Evolutionary conservation across 495 filamentous ascomycete species (phyloP).

Genomic region (Sordaria brevicollis): DNA sequence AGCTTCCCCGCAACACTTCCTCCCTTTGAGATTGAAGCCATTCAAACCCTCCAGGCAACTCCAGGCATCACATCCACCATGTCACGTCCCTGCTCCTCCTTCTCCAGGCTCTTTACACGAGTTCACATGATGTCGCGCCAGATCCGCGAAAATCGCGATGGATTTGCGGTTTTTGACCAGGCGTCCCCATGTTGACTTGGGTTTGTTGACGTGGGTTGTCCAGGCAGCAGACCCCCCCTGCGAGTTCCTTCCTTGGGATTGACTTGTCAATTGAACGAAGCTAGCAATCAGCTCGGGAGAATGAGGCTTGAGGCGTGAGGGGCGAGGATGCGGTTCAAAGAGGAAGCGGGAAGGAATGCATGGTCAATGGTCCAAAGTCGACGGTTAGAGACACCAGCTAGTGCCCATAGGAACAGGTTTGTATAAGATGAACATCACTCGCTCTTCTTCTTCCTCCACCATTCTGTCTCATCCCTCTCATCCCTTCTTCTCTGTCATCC

Average conservation of each 20-base stretch:
- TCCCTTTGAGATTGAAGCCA: no score
- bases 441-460: background rate
- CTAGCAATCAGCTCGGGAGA: background rate
- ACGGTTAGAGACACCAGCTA: background rate
- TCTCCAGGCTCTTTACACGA: background rate
- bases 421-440: background rate
- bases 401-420: background rate
- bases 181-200: background rate
- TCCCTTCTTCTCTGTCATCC: background rate
- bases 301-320: background rate
- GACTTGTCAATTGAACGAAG: background rate
- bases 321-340: background rate
- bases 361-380: background rate
- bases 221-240: background rate
- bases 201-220: background rate
- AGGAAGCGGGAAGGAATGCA: background rate
- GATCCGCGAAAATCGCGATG: background rate
- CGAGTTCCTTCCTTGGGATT: background rate
- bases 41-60: background rate
- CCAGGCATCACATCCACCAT: background rate
- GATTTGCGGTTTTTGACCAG: background rate
- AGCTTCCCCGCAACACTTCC: background rate
- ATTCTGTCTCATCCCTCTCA: background rate
- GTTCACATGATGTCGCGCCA: background rate
- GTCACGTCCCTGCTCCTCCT: background rate